phyloP scores from a whole-genome alignment of 2,329 filamentous ascomycete genomes.

The Leptodontidium sp. region DNA sequence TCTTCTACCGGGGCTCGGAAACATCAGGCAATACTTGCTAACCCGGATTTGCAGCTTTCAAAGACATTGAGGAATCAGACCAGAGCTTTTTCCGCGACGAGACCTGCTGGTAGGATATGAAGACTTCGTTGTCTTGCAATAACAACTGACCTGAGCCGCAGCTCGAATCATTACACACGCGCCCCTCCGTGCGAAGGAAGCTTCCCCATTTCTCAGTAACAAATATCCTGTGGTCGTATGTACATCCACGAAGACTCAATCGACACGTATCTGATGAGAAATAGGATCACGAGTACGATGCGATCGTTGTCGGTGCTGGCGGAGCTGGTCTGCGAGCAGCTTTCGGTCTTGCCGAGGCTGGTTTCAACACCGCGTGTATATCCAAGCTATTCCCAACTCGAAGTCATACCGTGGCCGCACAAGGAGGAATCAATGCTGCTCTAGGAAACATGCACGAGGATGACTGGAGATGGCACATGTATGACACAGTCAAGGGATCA shows the following conservation, averaged over 20 bases:
- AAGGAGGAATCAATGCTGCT: constrained; percentile 88
- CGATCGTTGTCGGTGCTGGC: constrained; percentile 88
- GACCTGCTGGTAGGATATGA: constrained; percentile 71
- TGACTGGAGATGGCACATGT: constrained; percentile 99
- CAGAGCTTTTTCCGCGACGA: constrained; percentile 87
- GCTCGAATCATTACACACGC: constrained; percentile 87
- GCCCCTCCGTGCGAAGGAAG: constrained; percentile 91
- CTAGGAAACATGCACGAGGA: constrained; percentile 97
- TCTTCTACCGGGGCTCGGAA: constrained; percentile 41
- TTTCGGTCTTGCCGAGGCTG: constrained; percentile 86
- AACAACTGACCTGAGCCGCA: constrained; percentile 48
- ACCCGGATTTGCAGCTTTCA: constrained; percentile 43
- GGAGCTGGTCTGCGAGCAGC: constrained; percentile 83
- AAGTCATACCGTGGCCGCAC: constrained; percentile 83
- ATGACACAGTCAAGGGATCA: constrained; percentile 97
- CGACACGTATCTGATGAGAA: constrained; percentile 33
- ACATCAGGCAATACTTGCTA: constrained; percentile 32
- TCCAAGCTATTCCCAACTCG: constrained; percentile 79
- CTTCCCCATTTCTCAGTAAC: constrained; percentile 82
- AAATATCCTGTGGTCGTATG: constrained; percentile 93
- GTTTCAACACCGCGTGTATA: constrained; percentile 90
- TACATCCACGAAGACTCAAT: constrained; percentile 23
- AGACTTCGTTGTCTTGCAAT: constrained; percentile 3
- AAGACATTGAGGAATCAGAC: constrained; percentile 63
- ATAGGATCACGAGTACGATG: constrained; percentile 98